Evolutionary conservation across 441 rosid genomes (phyloP).

Genomic region (Erysimum cheiri): DNA sequence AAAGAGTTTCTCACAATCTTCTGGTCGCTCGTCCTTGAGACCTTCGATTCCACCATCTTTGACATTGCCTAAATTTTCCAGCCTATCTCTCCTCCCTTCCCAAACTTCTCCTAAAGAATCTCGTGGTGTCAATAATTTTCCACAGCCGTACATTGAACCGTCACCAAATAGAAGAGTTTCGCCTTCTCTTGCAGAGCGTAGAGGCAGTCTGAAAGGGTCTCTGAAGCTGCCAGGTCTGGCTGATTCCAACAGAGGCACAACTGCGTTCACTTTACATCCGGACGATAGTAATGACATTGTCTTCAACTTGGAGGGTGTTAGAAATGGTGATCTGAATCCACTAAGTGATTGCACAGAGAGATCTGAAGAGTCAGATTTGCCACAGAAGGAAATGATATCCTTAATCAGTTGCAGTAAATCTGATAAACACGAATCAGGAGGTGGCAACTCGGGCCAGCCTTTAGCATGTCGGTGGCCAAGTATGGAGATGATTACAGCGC

Average conservation of each 20-base stretch:
- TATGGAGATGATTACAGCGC: slow-evolving; percentile 60
- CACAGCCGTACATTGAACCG: slow-evolving; percentile 45
- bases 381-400: slow-evolving; percentile 47
- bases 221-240: slow-evolving; percentile 70
- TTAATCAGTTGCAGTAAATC: slow-evolving; percentile 43
- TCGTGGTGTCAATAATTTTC: slow-evolving; percentile 45
- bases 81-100: slow-evolving; percentile 58
- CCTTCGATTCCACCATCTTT: slow-evolving; percentile 59
- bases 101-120: slow-evolving; percentile 49
- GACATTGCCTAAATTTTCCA: slow-evolving; percentile 66
- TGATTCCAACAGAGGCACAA: slow-evolving; percentile 52
- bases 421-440: slow-evolving; percentile 38
- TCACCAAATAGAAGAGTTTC: slow-evolving; percentile 56
- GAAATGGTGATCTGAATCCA: slow-evolving; percentile 49
- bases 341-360: slow-evolving; percentile 44
- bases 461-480: slow-evolving; percentile 74
- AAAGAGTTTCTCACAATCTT: slow-evolving; percentile 62
- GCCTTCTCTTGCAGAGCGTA: slow-evolving; percentile 84
- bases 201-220: slow-evolving; percentile 75
- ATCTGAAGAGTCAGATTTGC: slow-evolving; percentile 46
- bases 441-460: slow-evolving; percentile 46
- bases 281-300: slow-evolving; percentile 60
- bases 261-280: slow-evolving; percentile 49
- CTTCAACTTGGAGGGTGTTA: slow-evolving; percentile 52
- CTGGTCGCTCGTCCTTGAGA: slow-evolving; percentile 70